Percentiles rank a stretch among this genome's conserved stretches.
Conservation (phyloP, 345 rosid genomes). For the Brassica juncea region DNA sequence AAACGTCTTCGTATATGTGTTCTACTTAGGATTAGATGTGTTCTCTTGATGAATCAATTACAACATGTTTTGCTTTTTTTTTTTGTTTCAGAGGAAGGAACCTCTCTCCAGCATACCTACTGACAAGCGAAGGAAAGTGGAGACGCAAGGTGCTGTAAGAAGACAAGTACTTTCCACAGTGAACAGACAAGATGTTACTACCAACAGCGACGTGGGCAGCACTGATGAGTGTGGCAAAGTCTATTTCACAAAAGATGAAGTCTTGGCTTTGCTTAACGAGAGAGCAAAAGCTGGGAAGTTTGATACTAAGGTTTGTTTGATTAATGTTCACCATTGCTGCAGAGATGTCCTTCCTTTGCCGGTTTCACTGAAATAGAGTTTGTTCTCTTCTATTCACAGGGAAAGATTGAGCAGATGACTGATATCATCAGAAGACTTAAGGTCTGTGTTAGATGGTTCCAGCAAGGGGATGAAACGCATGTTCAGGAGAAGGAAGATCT, state of each 20-base stretch:
- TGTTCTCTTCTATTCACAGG: background rate
- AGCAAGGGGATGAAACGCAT: background rate
- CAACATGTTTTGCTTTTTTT: background rate
- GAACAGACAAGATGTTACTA: conserved; percentile 52
- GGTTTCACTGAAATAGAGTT: background rate
- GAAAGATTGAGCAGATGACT: background rate
- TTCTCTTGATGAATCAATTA: background rate
- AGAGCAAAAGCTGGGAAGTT: conserved; percentile 67
- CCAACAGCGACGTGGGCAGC: conserved; percentile 45
- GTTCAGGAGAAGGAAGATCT: background rate
- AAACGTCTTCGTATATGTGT: background rate
- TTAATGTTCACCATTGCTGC: background rate
- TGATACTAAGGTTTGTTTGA: conserved; percentile 81
- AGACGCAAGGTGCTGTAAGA: conserved; percentile 45
- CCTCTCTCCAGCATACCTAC: conserved; percentile 48
- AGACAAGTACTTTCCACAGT: conserved; percentile 57
- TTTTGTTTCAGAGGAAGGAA: conserved; percentile 55
- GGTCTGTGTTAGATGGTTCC: background rate
- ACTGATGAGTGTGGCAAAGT: conserved; percentile 48
- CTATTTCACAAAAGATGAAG: conserved; percentile 77
- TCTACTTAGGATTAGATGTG: background rate
- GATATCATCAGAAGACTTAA: background rate
- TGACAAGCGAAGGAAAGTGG: conserved; percentile 68
- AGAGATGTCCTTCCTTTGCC: no score
- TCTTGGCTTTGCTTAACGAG: conserved; percentile 70